Conservation (phyloP, 768 basidiomycete genomes). For the Mycena kentingensis region DNA sequence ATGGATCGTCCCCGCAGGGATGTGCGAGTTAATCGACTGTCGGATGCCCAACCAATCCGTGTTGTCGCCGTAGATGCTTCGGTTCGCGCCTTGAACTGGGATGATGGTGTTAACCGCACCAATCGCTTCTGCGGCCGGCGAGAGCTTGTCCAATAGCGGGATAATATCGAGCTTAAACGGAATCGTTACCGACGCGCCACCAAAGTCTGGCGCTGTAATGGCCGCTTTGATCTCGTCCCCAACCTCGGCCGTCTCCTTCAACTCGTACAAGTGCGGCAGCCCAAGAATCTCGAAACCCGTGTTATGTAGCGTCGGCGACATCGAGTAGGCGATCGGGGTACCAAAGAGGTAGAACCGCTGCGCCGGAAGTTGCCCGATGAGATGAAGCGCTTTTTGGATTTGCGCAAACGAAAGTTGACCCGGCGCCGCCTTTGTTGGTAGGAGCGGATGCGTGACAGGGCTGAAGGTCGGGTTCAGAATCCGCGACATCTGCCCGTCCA, state of each 20-base stretch:
- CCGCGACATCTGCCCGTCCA: conserved; percentile 86
- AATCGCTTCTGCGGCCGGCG: conserved; percentile 79
- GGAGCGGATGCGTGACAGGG: conserved; percentile 85
- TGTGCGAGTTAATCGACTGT: conserved; percentile 48
- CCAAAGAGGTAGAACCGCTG: conserved; percentile 87
- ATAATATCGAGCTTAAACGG: conserved; percentile 93
- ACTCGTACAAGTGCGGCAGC: conserved; percentile 77
- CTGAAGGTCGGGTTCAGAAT: conserved; percentile 84
- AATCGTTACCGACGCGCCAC: conserved; percentile 96
- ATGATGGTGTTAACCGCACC: conserved; percentile 97
- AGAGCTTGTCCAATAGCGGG: conserved; percentile 74
- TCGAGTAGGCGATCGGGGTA: conserved; percentile 82
- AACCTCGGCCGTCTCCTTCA: conserved; percentile 73
- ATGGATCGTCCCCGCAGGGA: conserved; percentile 41
- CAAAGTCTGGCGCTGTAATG: conserved; percentile 72
- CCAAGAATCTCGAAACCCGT: conserved; percentile 80
- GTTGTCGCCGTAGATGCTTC: conserved; percentile 84
- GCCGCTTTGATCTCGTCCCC: conserved; percentile 65
- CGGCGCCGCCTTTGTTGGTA: conserved; percentile 88
- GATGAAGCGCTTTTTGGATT: conserved; percentile 78
- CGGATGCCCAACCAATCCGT: conserved; percentile 94
- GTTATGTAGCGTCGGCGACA: conserved; percentile 94
- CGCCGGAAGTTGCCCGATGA: conserved; percentile 77
- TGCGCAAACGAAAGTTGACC: conserved; percentile 90
- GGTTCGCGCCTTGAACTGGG: conserved; percentile 46